phyloP scores from a whole-genome alignment of 148 eudicot genomes.

The Amaranthus cruentus region DNA sequence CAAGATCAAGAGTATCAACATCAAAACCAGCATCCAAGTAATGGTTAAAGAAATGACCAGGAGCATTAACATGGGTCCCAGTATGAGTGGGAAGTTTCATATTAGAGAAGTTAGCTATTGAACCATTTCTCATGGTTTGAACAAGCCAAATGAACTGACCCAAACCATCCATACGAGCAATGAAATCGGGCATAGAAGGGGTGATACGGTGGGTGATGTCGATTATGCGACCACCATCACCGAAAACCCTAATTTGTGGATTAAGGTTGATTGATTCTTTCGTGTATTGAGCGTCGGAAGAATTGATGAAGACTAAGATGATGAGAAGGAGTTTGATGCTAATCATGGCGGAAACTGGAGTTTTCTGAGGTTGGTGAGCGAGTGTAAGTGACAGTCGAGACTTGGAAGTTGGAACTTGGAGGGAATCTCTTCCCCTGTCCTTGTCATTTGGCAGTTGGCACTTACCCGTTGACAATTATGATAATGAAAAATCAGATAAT shows the following conservation, averaged over 20 bases:
- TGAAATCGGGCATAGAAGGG: constrained; percentile 46
- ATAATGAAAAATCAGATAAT: no score
- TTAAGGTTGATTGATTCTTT: constrained; percentile 7
- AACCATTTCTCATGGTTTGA: constrained; percentile 52
- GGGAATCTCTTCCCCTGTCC: no score
- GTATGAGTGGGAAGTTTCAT: constrained; percentile 65
- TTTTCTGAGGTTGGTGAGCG: no score
- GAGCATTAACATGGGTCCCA: constrained; percentile 81
- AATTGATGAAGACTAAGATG: no score
- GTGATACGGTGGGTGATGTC: constrained; percentile 60
- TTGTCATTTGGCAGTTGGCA: no score
- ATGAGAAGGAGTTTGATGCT: no score
- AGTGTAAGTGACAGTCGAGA: no score
- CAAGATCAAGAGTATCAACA: constrained; percentile 75
- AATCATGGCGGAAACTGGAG: no score
- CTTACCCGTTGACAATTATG: no score
- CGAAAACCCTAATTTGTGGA: constrained; percentile 52
- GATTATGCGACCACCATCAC: constrained; percentile 43
- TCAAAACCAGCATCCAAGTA: constrained; percentile 78
- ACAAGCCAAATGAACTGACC: constrained; percentile 64
- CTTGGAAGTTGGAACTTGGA: no score
- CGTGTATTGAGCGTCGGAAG: background rate
- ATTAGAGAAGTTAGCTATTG: constrained; percentile 67
- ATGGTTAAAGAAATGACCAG: constrained; percentile 61
- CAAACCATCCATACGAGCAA: constrained; percentile 44